phyloP scores from a whole-genome alignment of 495 filamentous ascomycete species.

The Hypoxylon trugodes region DNA sequence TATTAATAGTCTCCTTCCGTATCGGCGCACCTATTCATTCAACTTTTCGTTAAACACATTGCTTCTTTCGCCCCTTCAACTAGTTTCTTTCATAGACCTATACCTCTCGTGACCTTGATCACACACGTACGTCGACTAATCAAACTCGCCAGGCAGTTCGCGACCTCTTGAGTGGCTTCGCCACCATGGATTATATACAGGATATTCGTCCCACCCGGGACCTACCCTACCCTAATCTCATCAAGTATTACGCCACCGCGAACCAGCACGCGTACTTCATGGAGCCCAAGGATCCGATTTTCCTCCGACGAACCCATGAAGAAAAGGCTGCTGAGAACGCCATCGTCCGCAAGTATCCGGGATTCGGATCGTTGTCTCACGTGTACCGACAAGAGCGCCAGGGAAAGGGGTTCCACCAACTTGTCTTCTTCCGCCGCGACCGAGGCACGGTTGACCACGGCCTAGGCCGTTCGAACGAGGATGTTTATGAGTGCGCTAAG shows the following conservation, averaged over 20 bases:
- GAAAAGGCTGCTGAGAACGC: background rate
- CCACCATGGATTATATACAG: conserved; percentile 20
- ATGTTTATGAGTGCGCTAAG: conserved; percentile 9
- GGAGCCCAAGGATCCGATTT: background rate
- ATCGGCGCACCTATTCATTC: too few relatives aligned
- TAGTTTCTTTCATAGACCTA: too few relatives aligned
- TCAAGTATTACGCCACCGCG: background rate
- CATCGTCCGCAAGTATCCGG: background rate
- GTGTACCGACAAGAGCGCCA: background rate
- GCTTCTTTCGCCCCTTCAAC: too few relatives aligned
- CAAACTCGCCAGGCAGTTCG: too few relatives aligned
- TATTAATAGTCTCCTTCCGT: too few relatives aligned
- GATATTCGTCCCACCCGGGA: background rate
- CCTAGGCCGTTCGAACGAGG: conserved; percentile 13
- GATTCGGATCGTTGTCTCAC: conserved; percentile 11
- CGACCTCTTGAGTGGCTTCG: too few relatives aligned
- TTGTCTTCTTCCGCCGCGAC: conserved; percentile 15
- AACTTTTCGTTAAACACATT: too few relatives aligned
- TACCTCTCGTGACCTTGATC: too few relatives aligned
- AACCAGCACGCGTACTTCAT: conserved; percentile 8
- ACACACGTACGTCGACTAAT: too few relatives aligned
- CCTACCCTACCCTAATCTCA: conserved; percentile 18
- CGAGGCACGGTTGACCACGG: conserved; percentile 19
- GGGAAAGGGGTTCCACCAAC: background rate
- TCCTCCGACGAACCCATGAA: background rate